phyloP scores from a whole-genome alignment of 2,329 filamentous ascomycete species.

The Huntiella bhutanensis region DNA sequence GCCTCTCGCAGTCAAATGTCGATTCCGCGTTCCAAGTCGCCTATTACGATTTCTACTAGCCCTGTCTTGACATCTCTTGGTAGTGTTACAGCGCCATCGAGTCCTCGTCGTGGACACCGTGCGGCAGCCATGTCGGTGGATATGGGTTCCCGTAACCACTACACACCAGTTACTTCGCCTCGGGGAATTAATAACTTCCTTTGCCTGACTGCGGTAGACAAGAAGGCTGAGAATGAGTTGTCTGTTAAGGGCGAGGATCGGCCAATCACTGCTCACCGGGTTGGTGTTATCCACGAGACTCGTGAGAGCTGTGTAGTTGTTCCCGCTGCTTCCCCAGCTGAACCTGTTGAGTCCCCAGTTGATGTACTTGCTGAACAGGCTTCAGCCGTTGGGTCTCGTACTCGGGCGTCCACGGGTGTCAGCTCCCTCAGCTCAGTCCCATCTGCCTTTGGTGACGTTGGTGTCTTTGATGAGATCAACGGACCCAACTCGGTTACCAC shows the following conservation, averaged over 20 bases:
- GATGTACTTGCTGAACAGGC: background rate
- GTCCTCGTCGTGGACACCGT: slow-evolving; percentile 19
- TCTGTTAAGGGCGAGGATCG: slow-evolving; percentile 20
- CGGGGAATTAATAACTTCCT: slow-evolving; percentile 9
- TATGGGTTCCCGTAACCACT: slow-evolving; percentile 15
- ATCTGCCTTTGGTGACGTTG: slow-evolving; percentile 17
- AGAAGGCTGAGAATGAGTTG: slow-evolving; percentile 15
- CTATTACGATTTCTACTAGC: background rate
- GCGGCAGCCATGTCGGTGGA: slow-evolving; percentile 29
- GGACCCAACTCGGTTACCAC: slow-evolving; percentile 29
- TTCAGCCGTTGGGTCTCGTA: background rate
- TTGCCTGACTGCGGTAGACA: slow-evolving; percentile 9
- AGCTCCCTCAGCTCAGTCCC: slow-evolving; percentile 31
- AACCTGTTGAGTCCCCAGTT: slow-evolving; percentile 6
- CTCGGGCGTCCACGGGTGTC: slow-evolving; percentile 11
- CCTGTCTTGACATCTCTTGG: background rate
- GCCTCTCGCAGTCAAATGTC: slow-evolving; percentile 9
- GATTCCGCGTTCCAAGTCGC: slow-evolving; percentile 3
- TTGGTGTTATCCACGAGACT: slow-evolving; percentile 14
- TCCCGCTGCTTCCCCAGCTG: slow-evolving; percentile 3
- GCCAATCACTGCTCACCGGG: slow-evolving; percentile 28
- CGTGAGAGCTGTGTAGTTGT: background rate
- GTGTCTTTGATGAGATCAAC: slow-evolving; percentile 33
- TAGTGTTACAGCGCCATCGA: slow-evolving; percentile 9
- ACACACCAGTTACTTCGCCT: slow-evolving; percentile 7